Conservation (phyloP, 73 alveolate species). For the Stentor coeruleus region DNA sequence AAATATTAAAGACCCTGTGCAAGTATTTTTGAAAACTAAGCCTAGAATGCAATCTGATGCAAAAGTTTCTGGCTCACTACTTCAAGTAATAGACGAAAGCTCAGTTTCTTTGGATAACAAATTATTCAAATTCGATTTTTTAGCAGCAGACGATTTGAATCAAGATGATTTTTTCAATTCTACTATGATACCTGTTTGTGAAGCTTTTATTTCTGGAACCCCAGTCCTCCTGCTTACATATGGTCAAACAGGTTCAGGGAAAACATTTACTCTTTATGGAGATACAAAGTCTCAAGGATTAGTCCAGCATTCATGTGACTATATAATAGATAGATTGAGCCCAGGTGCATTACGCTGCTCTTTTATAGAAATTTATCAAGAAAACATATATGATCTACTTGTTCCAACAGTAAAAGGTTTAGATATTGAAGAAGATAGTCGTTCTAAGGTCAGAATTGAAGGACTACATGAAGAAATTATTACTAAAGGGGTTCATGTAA, state of each 20-base stretch:
- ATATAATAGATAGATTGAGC: not conserved
- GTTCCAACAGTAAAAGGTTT: not conserved
- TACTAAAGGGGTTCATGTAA: not conserved
- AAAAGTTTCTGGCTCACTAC: not conserved
- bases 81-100: not conserved
- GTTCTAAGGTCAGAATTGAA: not conserved
- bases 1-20: constrained; percentile 5
- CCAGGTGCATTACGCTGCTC: not conserved
- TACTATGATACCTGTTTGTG: not conserved
- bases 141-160: not conserved
- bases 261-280: not conserved
- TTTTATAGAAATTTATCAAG: not conserved
- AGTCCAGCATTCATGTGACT: not conserved
- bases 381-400: not conserved
- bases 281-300: not conserved
- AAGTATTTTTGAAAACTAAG: not conserved
- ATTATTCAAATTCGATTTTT: not conserved
- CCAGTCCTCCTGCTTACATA: not conserved
- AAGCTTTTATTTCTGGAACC: not conserved
- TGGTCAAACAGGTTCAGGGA: not conserved
- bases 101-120: not conserved
- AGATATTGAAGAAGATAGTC: too few species aligned
- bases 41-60: not conserved
- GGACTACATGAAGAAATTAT: not conserved
- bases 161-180: not conserved